Conservation (phyloP, 805 yeast species). For the Lachancea kluyveri region DNA sequence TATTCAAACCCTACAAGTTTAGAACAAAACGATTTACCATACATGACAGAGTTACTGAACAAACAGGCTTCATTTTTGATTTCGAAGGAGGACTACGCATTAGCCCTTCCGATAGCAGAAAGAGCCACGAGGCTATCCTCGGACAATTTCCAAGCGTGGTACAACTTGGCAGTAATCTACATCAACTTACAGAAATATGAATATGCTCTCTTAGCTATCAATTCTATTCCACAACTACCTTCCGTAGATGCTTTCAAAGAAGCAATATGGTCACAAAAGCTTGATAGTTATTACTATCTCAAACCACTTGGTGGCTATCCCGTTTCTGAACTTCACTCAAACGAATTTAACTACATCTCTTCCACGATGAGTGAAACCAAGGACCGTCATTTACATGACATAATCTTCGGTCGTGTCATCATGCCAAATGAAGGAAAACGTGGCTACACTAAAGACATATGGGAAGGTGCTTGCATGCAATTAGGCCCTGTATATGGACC, state of each 20-base stretch:
- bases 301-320: constrained; percentile 21
- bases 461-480: constrained; percentile 21
- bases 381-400: constrained; percentile 20
- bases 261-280: constrained; percentile 9
- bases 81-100: constrained; percentile 18
- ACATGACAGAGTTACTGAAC: constrained; percentile 23
- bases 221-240: constrained; percentile 27
- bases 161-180: constrained; percentile 23
- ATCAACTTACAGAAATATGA: constrained; percentile 19
- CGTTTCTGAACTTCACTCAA: constrained; percentile 16
- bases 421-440: constrained; percentile 24
- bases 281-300: constrained; percentile 17
- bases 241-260: constrained; percentile 19
- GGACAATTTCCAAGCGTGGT: constrained; percentile 30
- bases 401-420: constrained; percentile 27
- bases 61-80: constrained; percentile 24
- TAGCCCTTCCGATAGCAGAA: constrained; percentile 23
- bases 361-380: constrained; percentile 19
- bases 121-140: constrained; percentile 23
- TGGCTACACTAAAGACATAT: constrained; percentile 20
- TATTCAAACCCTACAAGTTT: constrained; percentile 14
- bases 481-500: constrained; percentile 31
- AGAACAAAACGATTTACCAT: constrained; percentile 18
- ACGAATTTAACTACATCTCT: constrained; percentile 21
- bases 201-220: constrained; percentile 25